These are phyloP conservation scores for Protomyces arabidopsidicola DNA, from an alignment of 1,139 yeast species.

Conservation along the genomic window DNA sequence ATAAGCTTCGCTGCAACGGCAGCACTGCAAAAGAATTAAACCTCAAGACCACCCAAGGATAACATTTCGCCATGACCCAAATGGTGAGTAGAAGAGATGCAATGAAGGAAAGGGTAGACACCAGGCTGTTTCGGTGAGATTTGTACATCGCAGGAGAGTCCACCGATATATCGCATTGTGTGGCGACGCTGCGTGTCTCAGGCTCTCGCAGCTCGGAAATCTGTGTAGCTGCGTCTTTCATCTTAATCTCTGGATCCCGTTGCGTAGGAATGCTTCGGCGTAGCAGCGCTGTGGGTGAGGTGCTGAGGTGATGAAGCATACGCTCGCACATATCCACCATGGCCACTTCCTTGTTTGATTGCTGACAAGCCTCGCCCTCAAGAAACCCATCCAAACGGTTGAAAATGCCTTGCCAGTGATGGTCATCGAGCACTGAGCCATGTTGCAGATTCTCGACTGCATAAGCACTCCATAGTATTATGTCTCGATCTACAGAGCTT, in stretches of 20 bases:
- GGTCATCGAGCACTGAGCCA: neutral
- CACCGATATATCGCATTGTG: neutral
- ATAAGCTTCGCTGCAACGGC: too few species aligned
- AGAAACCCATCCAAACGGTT: neutral
- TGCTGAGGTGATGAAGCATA: neutral
- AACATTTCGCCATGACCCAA: too few species aligned
- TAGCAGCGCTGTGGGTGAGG: neutral
- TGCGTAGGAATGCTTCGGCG: too few species aligned
- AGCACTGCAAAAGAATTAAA: too few species aligned
- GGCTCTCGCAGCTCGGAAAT: neutral
- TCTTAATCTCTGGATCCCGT: neutral
- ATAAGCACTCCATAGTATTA: neutral
- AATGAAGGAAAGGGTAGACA: neutral
- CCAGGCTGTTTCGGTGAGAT: neutral
- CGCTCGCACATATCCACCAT: neutral
- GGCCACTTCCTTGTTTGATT: neutral
- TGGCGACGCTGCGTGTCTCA: neutral
- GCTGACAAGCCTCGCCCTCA: neutral
- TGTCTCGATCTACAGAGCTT: neutral
- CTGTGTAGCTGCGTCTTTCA: neutral
- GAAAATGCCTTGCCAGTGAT: neutral
- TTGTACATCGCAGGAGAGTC: neutral
- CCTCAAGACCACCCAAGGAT: too few species aligned
- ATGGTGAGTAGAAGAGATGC: neutral
- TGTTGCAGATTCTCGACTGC: conserved; percentile 1